phyloP scores from a whole-genome alignment of 768 basidiomycete species.

The Fomitopsis serialis region DNA sequence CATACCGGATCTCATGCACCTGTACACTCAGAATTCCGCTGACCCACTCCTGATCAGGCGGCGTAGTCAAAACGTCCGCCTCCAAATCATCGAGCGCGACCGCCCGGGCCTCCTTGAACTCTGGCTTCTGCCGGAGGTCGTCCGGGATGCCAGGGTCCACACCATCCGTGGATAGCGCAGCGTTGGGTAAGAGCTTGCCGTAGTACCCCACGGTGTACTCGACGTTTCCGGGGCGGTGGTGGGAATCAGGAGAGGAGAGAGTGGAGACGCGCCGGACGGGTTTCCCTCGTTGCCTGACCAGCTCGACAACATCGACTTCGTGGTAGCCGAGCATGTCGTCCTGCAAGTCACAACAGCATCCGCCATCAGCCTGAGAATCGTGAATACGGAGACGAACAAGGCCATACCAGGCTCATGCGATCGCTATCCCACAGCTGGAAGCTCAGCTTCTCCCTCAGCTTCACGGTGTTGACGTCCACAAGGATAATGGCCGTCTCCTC shows the following conservation, averaged over 20 bases:
- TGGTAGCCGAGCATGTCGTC: slow-evolving; percentile 47
- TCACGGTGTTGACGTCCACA: slow-evolving; percentile 58
- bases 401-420: slow-evolving; percentile 26
- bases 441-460: slow-evolving; percentile 57
- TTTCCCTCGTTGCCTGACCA: slow-evolving; percentile 22
- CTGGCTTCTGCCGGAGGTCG: slow-evolving; percentile 33
- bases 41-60: slow-evolving; percentile 57
- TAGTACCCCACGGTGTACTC: slow-evolving; percentile 50
- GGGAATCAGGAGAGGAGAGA: slow-evolving; percentile 24
- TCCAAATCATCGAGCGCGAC: slow-evolving; percentile 41
- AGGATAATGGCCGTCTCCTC: slow-evolving; percentile 65
- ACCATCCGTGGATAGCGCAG: slow-evolving; percentile 23
- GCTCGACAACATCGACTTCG: slow-evolving; percentile 31
- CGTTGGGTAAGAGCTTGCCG: slow-evolving; percentile 33
- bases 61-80: slow-evolving; percentile 33
- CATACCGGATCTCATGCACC: slow-evolving; percentile 52
- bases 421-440: slow-evolving; percentile 75
- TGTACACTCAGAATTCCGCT: slow-evolving; percentile 61
- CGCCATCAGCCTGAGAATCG: background rate
- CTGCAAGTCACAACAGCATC: slow-evolving; percentile 8
- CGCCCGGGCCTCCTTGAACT: slow-evolving; percentile 49
- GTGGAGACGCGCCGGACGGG: slow-evolving; percentile 20
- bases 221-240: slow-evolving; percentile 30
- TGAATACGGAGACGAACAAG: background rate
- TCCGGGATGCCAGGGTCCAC: slow-evolving; percentile 30